Base-by-base conservation (phyloP, 2,329 filamentous ascomycete species). In the Fusarium nurragi region DNA sequence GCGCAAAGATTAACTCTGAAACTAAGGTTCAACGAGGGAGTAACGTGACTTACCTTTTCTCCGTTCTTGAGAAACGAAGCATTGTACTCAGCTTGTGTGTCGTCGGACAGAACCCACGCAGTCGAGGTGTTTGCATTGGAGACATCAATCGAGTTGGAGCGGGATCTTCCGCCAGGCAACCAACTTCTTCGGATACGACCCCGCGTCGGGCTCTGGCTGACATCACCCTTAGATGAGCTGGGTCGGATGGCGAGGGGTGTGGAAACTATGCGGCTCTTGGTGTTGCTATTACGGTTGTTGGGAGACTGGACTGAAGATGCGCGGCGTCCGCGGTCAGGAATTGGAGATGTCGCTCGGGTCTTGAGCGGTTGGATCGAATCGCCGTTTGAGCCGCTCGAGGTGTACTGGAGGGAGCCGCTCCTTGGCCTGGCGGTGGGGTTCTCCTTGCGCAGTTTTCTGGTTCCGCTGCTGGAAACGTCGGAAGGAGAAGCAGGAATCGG, bases 81-180 rank as follows among this genome's bases (percentile, higher is more conserved):
- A 70, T 85, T 88, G 71, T 89, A 89, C 49, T 89, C 86, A 13
- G 79, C 79, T 19, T 78, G 79, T 39, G 77, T 77, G 47, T 83
- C 83, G 9, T 84, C 81, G 4, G 81, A 77, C 64, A 88, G 76
- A 36, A 88, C 78, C 87, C 87, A 89, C 4, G 86, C 83, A 13
- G 76, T 75, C 23, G 69, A 61, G 13, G 60, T 70, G 53, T 48
- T 62, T 19, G 47, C 14, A 12, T 41, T 59, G 30, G 54, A 69
- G 21, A 73, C 69, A 12, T 79, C 77, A 11, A 73, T 53, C 7
- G 85, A 87, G 54, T 80, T 81, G 13, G 84, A 83, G 47, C 84
- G 80, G 26, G 84, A 85, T 55, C 83, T 75, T 21, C 76, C 77
- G 18, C 84, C 83, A 0, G 83, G 81, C 41, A 88, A 75, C 83